phyloP scores from a whole-genome alignment of 192 early-diverging fungal species.

The Backusella mclennaniae region DNA sequence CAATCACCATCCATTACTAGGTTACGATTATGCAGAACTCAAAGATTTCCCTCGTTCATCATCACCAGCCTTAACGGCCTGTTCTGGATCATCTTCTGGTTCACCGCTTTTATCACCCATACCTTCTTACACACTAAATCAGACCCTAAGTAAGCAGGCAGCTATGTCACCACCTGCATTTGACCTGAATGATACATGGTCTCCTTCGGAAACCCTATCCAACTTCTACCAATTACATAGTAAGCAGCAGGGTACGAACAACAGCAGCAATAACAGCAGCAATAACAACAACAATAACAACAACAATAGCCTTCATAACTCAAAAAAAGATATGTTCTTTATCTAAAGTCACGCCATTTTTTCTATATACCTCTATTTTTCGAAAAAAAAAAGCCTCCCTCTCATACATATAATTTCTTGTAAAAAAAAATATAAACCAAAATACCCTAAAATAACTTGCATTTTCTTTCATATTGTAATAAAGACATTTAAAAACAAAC shows the following conservation, averaged over 20 bases:
- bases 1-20: constrained; percentile 33
- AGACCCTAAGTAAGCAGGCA: neutral
- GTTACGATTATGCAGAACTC: constrained; percentile 36
- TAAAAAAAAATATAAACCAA: neutral
- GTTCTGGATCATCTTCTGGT: constrained; percentile 13
- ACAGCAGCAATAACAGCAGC: neutral
- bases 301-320: neutral
- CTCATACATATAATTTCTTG: neutral
- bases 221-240: constrained; percentile 1
- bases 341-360: constrained; percentile 4
- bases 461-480: constrained; percentile 1
- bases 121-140: constrained; percentile 12
- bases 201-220: neutral
- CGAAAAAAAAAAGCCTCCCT: neutral
- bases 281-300: neutral
- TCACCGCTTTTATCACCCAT: constrained; percentile 8
- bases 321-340: neutral
- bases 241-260: neutral
- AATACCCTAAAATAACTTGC: neutral
- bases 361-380: constrained; percentile 2
- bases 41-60: constrained; percentile 35
- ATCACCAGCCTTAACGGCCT: constrained; percentile 18
- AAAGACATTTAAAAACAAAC: constrained; percentile 1
- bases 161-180: constrained; percentile 8
- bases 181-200: constrained; percentile 6